Evolutionary conservation across 148 eudicot genomes (phyloP), one percentile per base, ranked within the genome.

Genomic region (Oxyria digyna): DNA sequence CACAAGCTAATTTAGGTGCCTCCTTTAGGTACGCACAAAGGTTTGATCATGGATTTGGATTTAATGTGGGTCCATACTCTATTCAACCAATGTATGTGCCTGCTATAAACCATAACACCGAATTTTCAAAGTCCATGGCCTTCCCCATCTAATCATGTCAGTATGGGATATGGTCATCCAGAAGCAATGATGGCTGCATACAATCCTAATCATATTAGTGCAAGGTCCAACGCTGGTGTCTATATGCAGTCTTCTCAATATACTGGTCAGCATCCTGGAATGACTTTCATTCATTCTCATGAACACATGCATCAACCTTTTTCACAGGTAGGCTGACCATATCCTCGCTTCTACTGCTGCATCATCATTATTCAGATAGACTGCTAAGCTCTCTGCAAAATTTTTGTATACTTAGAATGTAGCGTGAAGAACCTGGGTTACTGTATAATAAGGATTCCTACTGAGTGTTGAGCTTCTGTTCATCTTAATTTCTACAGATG

Each of bases 21-120:
- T 45, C 73, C 52, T 33, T 26, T 79, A 94, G 99, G 84, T 94
- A 91, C 79, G 71, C 78, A 83, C 97, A 91, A 74, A 91, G 99
- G 73, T 94, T 94, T 81, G 99, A 94, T 77, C 99, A 97, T 74
- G 99, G 99, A 15, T 94, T 94, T 81, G 97, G 96, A 64, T 94
- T 85, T 71, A 81, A 59, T 78, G 83, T 87, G 67, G 89, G 89
- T 21, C 83, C 86, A 15, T 91, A 88, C 69, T 42, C 89, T 64
- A 82, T 91, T 76, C 99, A 94, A 71, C 99, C 99, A 21, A 74
- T 94, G 93, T 94, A 91, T 71, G 64, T 96, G 54, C 96, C 97
- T 50, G 88, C 83, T 55, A 12, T 94, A 55, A 94, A 88, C 75
- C 91, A 94, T 78, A 91, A 87, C 75, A 91, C 99, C 33, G 99